phyloP scores from a whole-genome alignment of 2,329 filamentous ascomycete species.

The Xylariaceae sp. region DNA sequence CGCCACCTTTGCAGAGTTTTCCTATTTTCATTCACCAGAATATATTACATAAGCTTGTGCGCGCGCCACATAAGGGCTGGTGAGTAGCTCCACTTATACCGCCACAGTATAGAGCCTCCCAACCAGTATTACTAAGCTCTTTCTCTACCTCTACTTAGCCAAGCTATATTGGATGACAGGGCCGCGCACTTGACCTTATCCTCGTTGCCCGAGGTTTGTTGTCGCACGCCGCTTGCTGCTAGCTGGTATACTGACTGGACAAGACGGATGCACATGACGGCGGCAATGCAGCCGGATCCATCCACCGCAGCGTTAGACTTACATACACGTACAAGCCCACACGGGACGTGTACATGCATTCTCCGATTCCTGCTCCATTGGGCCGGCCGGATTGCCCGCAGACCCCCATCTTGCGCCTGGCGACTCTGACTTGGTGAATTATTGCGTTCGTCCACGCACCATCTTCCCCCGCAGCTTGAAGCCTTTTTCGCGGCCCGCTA shows the following conservation, averaged over 20 bases:
- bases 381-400: constrained; percentile 7
- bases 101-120: too few species aligned
- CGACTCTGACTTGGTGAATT: background rate
- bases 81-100: too few species aligned
- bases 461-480: background rate
- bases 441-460: background rate
- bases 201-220: background rate
- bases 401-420: constrained; percentile 4
- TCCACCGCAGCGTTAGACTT: constrained; percentile 11
- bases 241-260: background rate
- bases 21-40: too few species aligned
- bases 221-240: constrained; percentile 7
- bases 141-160: too few species aligned
- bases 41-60: too few species aligned
- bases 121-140: too few species aligned
- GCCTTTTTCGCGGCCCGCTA: constrained; percentile 5
- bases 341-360: constrained; percentile 13
- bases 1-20: too few species aligned
- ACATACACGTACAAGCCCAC: constrained; percentile 11
- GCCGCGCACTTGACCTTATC: background rate
- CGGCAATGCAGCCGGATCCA: constrained; percentile 16
- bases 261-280: constrained; percentile 14
- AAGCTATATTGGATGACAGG: too few species aligned
- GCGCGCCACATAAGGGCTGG: too few species aligned
- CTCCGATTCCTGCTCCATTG: background rate